phyloP scores from a whole-genome alignment of 176 grass and related monocot species.

The Cymbopogon citratus region DNA sequence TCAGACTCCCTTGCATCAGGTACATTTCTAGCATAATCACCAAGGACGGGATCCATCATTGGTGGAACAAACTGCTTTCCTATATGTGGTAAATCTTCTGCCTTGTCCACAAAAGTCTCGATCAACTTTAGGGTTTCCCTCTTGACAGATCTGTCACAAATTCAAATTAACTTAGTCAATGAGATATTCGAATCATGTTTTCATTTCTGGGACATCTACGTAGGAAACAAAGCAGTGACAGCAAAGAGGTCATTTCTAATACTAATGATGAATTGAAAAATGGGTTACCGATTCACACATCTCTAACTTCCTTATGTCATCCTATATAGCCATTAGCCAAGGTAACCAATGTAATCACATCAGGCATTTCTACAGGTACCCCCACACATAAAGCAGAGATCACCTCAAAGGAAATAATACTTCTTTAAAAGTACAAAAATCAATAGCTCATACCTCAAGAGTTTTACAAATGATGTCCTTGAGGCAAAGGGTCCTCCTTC shows the following conservation, averaged over 20 bases:
- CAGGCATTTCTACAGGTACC: background rate
- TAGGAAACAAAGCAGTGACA: background rate
- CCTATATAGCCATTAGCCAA: background rate
- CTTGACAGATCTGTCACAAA: constrained; percentile 83
- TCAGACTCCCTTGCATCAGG: constrained; percentile 99
- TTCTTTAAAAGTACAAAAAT: background rate
- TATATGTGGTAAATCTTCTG: constrained; percentile 92
- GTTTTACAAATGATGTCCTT: constrained; percentile 94
- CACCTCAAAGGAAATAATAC: background rate
- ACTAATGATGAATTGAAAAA: background rate
- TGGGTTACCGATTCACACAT: background rate
- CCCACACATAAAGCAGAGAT: background rate
- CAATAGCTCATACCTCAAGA: constrained; percentile 56
- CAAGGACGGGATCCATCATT: constrained; percentile 98
- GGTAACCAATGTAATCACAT: background rate
- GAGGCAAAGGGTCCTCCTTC: constrained; percentile 98
- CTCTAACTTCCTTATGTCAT: background rate
- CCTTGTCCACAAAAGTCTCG: constrained; percentile 98
- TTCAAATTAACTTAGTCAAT: constrained; percentile 18
- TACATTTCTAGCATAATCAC: constrained; percentile 97
- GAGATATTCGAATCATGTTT: background rate
- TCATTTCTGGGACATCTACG: background rate
- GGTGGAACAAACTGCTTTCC: constrained; percentile 99
- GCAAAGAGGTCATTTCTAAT: background rate
- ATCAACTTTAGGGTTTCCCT: constrained; percentile 97